Evolutionary conservation across 1,139 yeast genomes (phyloP).

Genomic region (Kazachstania sp.): DNA sequence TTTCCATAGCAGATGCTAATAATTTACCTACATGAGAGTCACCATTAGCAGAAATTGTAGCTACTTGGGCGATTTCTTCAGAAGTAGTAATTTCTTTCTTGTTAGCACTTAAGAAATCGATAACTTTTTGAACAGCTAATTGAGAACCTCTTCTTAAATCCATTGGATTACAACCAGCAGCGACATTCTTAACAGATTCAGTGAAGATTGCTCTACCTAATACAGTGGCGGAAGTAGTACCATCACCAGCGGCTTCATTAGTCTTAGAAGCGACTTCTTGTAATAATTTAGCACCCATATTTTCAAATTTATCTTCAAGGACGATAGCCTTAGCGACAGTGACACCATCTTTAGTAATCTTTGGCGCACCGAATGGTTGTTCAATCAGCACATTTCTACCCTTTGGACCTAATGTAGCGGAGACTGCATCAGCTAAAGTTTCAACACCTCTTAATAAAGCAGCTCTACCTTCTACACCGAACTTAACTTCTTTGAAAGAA

Average conservation of each 20-base stretch:
- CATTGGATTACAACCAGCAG: conserved; percentile 99
- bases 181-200: conserved; percentile 95
- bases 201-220: conserved; percentile 95
- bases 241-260: conserved; percentile 98
- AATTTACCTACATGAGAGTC: conserved; percentile 89
- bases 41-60: conserved; percentile 97
- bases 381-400: conserved; percentile 97
- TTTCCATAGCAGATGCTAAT: conserved; percentile 97
- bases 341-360: conserved; percentile 99
- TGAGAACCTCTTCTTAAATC: conserved; percentile 98
- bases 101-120: conserved; percentile 76
- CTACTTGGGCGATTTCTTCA: conserved; percentile 97
- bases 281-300: conserved; percentile 84
- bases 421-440: conserved; percentile 92
- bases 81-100: conserved; percentile 96
- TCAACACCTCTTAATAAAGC: conserved; percentile 94
- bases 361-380: conserved; percentile 95
- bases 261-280: conserved; percentile 99
- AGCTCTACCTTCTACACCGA: conserved; percentile 98
- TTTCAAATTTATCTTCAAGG: conserved; percentile 88
- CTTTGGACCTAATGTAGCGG: conserved; percentile 96
- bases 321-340: conserved; percentile 90
- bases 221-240: conserved; percentile 97
- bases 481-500: conserved; percentile 92
- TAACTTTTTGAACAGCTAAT: conserved; percentile 96